Evolutionary conservation across 2,329 filamentous ascomycete genomes (phyloP).

Genomic region (Colletotrichum melonis): DNA sequence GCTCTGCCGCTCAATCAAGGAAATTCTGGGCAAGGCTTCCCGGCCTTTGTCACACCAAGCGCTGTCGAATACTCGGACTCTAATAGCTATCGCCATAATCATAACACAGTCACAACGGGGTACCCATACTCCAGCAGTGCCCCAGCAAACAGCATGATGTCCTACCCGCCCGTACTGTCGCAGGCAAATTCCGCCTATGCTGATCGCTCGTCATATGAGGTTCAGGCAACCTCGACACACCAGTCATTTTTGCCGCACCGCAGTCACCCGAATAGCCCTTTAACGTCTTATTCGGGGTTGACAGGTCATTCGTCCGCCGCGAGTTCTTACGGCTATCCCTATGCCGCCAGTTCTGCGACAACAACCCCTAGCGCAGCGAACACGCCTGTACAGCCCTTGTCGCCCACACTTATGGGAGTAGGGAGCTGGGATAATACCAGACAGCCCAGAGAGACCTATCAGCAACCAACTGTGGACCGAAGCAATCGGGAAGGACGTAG

Average conservation of each 20-base stretch:
- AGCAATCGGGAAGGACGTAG: neutral
- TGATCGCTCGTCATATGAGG: no score
- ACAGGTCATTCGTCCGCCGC: neutral
- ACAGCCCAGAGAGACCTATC: neutral
- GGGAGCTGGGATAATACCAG: neutral
- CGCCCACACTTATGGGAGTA: neutral
- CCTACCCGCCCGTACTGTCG: no score
- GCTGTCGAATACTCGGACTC: neutral
- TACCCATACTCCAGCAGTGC: neutral
- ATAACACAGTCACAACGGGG: neutral
- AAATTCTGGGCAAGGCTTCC: neutral
- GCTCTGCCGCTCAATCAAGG: neutral
- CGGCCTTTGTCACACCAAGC: neutral
- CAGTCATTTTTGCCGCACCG: neutral
- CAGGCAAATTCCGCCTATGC: neutral
- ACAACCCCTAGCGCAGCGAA: neutral
- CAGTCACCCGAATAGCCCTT: neutral
- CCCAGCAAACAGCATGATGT: neutral
- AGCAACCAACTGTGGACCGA: neutral
- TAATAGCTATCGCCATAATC: neutral
- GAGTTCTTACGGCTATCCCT: neutral
- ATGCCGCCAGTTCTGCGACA: neutral
- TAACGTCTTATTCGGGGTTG: neutral
- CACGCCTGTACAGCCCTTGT: neutral
- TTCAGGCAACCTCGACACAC: neutral